Base-by-base conservation (phyloP, 768 basidiomycete genomes). In the Infundibulicybe gibba region DNA sequence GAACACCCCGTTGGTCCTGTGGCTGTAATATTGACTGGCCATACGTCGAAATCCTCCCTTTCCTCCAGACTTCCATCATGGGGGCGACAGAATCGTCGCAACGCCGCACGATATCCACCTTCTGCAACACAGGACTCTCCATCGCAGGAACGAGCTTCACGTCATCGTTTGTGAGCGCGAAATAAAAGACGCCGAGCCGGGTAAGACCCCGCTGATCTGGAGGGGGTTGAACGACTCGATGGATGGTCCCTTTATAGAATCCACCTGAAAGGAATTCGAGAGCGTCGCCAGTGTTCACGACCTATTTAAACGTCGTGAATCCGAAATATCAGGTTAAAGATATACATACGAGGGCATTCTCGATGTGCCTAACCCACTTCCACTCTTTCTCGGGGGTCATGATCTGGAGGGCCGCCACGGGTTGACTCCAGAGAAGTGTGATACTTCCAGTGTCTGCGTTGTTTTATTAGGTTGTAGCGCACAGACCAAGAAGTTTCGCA, bases 341-440 rank as follows among this genome's bases (percentile, higher is more conserved):
- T 3, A 3, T 35, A 39, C 65, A 40, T 47, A 80, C 80, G 25
- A 81, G 58, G 0, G 76, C 77, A 49, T 80, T 78, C 4, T 78
- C 74, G 8, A 80, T 65, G 50, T 82, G 79, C 46, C 64, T 74
- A 13, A 81, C 69, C 76, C 78, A 81, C 31, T 68, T 71, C 79
- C 81, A 82, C 20, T 57, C 62, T 1, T 73, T 74, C 25, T 79
- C 77, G 3, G 54, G 68, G 0, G 69, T 68, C 8, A 79, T 58
- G 33, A 83, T 80, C 41, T 82, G 80, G 10, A 82, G 66, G 0
- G 69, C 80, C 4, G 74, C 68, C 3, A 81, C 70, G 1, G 81
- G 80, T 49, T 84, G 81, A 39, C 76, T 77, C 67, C 75, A 82
- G 3, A 84, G 57, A 33, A 82, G 72, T 3, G 75, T 78, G 38